Base-by-base conservation (phyloP, 164 flowering plant genomes). In the Chimonanthus praecox region DNA sequence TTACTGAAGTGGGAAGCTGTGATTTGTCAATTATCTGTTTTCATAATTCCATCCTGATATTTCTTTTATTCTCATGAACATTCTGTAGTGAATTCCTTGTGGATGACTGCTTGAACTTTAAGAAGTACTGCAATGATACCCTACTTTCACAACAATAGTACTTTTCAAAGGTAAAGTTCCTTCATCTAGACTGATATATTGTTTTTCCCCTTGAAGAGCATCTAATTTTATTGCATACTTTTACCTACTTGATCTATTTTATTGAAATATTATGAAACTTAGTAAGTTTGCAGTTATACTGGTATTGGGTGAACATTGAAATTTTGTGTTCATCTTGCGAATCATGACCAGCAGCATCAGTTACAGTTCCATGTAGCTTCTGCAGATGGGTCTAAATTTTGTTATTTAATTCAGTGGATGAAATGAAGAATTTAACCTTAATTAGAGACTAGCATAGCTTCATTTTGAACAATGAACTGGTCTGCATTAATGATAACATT, bases 31-130 rank as follows among this genome's bases (percentile, higher is more conserved):
- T 51, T 63, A 18, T 63, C 18, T 63, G 8, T 18, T 11, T 46
- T 58, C 20, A 13, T 11, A 10, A 33, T 44, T 16, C 15, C 13
- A 7, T 7, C 21, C 7, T 70, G 61, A 47, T 48, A 66, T 20
- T 66, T 58, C 54, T 61, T 75, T 4, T 2, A 46, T 48, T 64
- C 43, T 33, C 20, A 7, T 21, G 54, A 44, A 58, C 6, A 43
- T 9, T 75, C 76, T 80, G 69, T 87, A 93, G 99, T 66, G 98
- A 95, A 43, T 95, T 87, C 72, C 68, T 95, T 82, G 87, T 71
- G 70, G 98, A 93, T 0, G 98, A 93, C 73, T 85, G 89, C 70
- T 75, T 87, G 80, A 87, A 82, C 81, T 93, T 95, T 85, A 92
- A 89, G 85, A 89, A 87, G 80, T 80, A 80, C 72, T 95, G 99